phyloP scores from a whole-genome alignment of 257 asterid genomes.

The Solanum etuberosum region DNA sequence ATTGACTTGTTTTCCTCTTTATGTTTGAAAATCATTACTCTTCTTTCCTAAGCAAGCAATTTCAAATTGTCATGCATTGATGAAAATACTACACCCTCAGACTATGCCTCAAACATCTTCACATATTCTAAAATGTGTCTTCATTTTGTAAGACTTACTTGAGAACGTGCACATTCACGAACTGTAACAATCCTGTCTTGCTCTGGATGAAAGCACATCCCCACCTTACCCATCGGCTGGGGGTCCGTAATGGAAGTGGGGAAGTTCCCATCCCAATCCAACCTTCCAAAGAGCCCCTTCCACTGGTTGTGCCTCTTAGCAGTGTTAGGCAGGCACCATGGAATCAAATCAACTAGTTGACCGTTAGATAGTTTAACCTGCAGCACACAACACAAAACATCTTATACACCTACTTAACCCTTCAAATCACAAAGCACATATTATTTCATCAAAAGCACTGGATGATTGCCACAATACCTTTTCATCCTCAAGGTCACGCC shows the following conservation, averaged over 20 bases:
- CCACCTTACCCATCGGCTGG: conserved; percentile 97
- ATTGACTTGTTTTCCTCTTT: no score
- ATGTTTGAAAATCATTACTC: no score
- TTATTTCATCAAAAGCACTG: neutral
- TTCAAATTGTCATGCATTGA: neutral
- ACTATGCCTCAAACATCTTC: neutral
- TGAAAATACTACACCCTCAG: neutral
- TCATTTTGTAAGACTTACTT: conserved; percentile 33
- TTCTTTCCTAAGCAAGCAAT: no score
- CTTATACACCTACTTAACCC: neutral
- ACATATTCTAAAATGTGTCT: neutral
- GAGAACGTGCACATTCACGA: conserved; percentile 97
- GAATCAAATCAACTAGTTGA: conserved; percentile 80
- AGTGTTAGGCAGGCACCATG: conserved; percentile 95
- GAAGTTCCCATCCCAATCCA: conserved; percentile 96
- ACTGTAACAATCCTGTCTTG: conserved; percentile 95
- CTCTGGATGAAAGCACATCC: conserved; percentile 94
- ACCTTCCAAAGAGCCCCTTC: conserved; percentile 92
- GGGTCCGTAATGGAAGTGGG: conserved; percentile 91
- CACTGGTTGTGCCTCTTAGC: conserved; percentile 99
- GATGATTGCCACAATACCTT: conserved; percentile 34
- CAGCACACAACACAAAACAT: neutral
- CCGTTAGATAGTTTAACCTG: conserved; percentile 80
- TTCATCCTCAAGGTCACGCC: conserved; percentile 95
- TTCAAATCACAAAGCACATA: neutral